Evolutionary conservation across 257 asterid genomes (phyloP).

Genomic region (Ligustrum vulgare): DNA sequence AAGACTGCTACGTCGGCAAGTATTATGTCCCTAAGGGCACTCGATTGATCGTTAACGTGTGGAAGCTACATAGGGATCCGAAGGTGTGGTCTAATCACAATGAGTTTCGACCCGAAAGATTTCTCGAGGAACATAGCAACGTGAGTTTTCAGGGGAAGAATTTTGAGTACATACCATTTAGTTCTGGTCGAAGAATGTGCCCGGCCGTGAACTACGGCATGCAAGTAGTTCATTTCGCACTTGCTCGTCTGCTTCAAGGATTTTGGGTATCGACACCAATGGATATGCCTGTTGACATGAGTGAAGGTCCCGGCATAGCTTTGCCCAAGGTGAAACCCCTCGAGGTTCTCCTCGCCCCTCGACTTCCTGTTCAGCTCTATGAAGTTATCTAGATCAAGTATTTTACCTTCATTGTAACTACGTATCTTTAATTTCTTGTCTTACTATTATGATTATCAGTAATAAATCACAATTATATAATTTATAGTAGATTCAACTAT

Average conservation of each 20-base stretch:
- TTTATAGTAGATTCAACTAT: too few relatives aligned
- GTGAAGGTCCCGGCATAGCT: conserved; percentile 49
- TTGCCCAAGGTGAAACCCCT: conserved; percentile 54
- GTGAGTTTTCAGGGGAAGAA: conserved; percentile 35
- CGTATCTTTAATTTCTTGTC: too few relatives aligned
- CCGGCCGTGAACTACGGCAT: conserved; percentile 42
- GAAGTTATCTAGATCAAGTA: conserved; percentile 23
- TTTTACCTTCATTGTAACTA: background rate
- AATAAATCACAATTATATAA: too few relatives aligned
- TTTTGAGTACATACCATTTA: conserved; percentile 53
- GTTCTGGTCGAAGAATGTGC: conserved; percentile 58
- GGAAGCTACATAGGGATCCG: conserved; percentile 63
- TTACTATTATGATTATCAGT: too few relatives aligned
- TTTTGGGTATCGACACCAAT: conserved; percentile 32
- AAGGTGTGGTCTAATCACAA: conserved; percentile 41
- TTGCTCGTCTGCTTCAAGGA: conserved; percentile 61
- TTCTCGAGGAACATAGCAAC: conserved; percentile 21
- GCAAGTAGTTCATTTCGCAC: conserved; percentile 33
- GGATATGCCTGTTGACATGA: conserved; percentile 44
- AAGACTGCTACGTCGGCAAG: conserved; percentile 38
- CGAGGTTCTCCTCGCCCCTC: conserved; percentile 40
- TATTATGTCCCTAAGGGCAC: conserved; percentile 47
- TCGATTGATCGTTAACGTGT: conserved; percentile 43
- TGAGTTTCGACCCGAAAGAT: conserved; percentile 53
- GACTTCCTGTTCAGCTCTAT: conserved; percentile 37